A percentile compares a stretch with the other conserved stretches of the same genome.
These are phyloP conservation scores for Colletotrichum karsti DNA, from an alignment of 2,329 filamentous ascomycete species.

Conservation along the genomic window DNA sequence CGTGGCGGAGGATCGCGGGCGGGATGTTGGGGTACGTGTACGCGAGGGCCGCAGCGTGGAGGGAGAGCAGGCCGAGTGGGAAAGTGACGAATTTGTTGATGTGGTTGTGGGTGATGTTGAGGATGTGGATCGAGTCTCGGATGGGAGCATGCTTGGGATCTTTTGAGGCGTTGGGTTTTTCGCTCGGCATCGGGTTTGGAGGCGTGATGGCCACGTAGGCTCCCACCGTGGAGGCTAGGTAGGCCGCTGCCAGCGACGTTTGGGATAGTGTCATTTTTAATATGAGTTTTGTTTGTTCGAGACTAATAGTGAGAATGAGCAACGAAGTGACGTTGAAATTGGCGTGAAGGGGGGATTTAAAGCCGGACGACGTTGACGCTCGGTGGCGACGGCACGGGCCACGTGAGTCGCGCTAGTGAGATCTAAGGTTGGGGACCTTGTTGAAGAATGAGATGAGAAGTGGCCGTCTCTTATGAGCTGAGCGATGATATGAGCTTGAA, in stretches of 20 bases:
- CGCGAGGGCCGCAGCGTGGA: slow-evolving; percentile 33
- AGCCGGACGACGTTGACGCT: background rate
- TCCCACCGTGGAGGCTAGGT: slow-evolving; percentile 38
- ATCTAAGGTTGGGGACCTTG: background rate
- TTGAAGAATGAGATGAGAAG: background rate
- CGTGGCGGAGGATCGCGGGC: slow-evolving; percentile 33
- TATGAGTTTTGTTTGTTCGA: background rate
- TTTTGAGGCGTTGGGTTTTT: slow-evolving; percentile 22
- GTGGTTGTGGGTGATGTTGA: slow-evolving; percentile 37
- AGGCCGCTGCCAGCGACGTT: slow-evolving; percentile 22
- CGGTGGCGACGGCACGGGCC: slow-evolving; percentile 6
- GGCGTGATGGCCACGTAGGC: slow-evolving; percentile 41
- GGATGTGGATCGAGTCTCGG: slow-evolving; percentile 30
- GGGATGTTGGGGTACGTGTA: slow-evolving; percentile 34
- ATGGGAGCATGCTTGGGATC: background rate
- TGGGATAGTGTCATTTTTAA: background rate
- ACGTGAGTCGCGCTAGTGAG: background rate
- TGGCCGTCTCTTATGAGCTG: no score
- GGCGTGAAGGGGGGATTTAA: background rate
- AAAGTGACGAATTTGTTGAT: slow-evolving; percentile 30
- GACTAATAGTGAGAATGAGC: background rate
- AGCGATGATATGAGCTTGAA: no score
- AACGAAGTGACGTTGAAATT: background rate
- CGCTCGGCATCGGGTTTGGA: slow-evolving; percentile 37
- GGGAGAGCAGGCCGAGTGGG: slow-evolving; percentile 35